phyloP scores from a whole-genome alignment of 2,329 filamentous ascomycete species.

The Scortechinia acanthostroma region DNA sequence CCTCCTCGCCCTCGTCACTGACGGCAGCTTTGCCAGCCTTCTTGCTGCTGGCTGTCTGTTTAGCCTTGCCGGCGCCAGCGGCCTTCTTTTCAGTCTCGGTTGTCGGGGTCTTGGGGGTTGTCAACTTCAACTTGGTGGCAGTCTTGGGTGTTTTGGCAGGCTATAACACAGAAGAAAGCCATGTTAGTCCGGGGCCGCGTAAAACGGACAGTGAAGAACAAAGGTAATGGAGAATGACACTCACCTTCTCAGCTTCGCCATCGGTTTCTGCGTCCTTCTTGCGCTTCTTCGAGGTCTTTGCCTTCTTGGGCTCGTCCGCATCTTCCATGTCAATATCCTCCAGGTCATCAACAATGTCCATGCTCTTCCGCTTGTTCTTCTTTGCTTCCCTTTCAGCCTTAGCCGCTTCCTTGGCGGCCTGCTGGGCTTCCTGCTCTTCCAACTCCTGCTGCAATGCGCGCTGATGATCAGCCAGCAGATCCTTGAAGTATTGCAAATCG shows the following conservation, averaged over 20 bases:
- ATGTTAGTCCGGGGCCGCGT: too few relatives aligned
- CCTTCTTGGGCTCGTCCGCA: constrained; percentile 53
- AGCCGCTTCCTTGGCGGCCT: constrained; percentile 36
- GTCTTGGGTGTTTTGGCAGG: constrained; percentile 62
- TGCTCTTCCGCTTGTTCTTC: constrained; percentile 36
- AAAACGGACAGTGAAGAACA: background rate
- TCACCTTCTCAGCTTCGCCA: constrained; percentile 1
- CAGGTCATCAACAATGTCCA: constrained; percentile 34
- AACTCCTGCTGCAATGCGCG: constrained; percentile 52
- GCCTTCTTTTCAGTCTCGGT: constrained; percentile 26
- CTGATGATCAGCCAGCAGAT: constrained; percentile 51
- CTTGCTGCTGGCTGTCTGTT: constrained; percentile 45
- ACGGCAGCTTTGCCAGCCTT: background rate
- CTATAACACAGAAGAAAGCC: too few relatives aligned
- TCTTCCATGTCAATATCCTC: constrained; percentile 58
- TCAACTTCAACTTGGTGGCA: constrained; percentile 47
- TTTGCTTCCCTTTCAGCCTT: constrained; percentile 34
- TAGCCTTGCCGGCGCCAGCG: constrained; percentile 47
- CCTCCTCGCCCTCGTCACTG: background rate
- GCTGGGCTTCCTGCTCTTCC: constrained; percentile 40
- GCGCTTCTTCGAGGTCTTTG: constrained; percentile 48
- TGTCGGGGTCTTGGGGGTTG: constrained; percentile 18
- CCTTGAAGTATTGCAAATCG: constrained; percentile 76
- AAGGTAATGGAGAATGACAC: background rate
- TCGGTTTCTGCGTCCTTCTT: constrained; percentile 1